A percentile compares a stretch with the other conserved stretches of the same genome.
phyloP scores from a whole-genome alignment of 805 yeast species.

The Candida boleticola region DNA sequence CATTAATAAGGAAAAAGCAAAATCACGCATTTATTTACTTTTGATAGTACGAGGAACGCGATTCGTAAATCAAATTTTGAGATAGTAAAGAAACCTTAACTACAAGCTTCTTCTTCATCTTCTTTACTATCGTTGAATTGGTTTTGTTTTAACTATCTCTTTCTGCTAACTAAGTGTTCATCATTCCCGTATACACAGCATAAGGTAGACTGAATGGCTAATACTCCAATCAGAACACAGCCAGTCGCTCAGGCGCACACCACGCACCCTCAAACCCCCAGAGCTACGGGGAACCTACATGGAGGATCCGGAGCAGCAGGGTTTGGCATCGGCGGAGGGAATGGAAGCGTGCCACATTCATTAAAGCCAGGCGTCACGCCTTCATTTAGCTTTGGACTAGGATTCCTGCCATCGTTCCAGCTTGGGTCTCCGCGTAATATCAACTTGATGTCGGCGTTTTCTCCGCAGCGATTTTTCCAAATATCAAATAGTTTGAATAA shows the following conservation, averaged over 20 bases:
- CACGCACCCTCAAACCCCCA: conserved; percentile 16
- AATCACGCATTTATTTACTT: background rate
- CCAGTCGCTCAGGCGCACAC: background rate
- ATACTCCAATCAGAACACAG: conserved; percentile 1
- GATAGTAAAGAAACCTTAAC: background rate
- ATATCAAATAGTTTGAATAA: conserved; percentile 18
- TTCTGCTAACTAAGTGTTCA: too few relatives aligned
- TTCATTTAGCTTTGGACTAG: conserved; percentile 37
- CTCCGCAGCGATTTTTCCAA: conserved; percentile 35
- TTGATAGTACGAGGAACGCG: background rate
- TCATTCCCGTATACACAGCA: too few relatives aligned
- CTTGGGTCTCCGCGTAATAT: conserved; percentile 32
- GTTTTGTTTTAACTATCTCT: too few relatives aligned
- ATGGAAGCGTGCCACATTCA: conserved; percentile 1
- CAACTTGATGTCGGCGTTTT: conserved; percentile 23
- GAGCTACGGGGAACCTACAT: conserved; percentile 8
- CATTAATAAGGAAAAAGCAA: background rate
- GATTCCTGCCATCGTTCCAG: conserved; percentile 44
- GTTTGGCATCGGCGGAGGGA: background rate
- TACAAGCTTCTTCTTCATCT: too few relatives aligned
- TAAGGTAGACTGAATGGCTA: background rate
- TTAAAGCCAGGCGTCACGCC: conserved; percentile 21
- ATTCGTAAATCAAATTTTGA: background rate
- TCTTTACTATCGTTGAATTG: background rate
- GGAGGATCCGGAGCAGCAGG: conserved; percentile 2